Percentiles rank a stretch among this genome's conserved stretches.
Conservation (phyloP, 495 filamentous ascomycete genomes). For the Wilcoxina mikolae region DNA sequence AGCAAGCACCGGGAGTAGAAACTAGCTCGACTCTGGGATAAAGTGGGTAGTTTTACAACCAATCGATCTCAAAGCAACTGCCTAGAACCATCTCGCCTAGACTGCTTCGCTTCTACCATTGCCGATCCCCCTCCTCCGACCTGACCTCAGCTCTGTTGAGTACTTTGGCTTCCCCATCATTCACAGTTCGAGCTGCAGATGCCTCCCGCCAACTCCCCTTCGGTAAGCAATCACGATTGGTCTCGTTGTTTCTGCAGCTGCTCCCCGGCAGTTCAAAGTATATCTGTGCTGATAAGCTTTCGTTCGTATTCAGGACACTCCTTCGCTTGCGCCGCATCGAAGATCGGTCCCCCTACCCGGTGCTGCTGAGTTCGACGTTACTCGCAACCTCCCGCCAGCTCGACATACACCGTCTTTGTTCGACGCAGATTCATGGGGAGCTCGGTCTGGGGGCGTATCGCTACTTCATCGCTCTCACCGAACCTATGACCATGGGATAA, state of each 20-base stretch:
- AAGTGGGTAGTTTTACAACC: too few species aligned
- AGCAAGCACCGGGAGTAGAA: too few species aligned
- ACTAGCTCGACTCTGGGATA: too few species aligned
- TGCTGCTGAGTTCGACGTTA: background rate
- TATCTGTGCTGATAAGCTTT: background rate
- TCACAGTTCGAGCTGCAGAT: slow-evolving; percentile 19
- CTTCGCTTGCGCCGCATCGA: background rate
- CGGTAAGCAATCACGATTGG: slow-evolving; percentile 16
- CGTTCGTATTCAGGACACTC: background rate
- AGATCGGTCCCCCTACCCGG: background rate
- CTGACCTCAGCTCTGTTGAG: too few species aligned
- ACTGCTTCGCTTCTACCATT: too few species aligned
- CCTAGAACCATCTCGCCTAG: too few species aligned
- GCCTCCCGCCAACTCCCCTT: slow-evolving; percentile 28
- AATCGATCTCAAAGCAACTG: too few species aligned
- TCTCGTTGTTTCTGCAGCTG: background rate
- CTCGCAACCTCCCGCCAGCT: background rate
- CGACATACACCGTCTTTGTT: background rate
- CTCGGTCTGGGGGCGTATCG: background rate
- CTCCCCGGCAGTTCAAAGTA: too few species aligned
- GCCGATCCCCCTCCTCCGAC: too few species aligned
- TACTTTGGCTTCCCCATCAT: too few species aligned
- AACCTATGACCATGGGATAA: background rate
- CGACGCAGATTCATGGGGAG: background rate
- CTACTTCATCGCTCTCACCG: background rate